Base-by-base conservation (phyloP, 1,139 yeast species). In the Pichia sp. region DNA sequence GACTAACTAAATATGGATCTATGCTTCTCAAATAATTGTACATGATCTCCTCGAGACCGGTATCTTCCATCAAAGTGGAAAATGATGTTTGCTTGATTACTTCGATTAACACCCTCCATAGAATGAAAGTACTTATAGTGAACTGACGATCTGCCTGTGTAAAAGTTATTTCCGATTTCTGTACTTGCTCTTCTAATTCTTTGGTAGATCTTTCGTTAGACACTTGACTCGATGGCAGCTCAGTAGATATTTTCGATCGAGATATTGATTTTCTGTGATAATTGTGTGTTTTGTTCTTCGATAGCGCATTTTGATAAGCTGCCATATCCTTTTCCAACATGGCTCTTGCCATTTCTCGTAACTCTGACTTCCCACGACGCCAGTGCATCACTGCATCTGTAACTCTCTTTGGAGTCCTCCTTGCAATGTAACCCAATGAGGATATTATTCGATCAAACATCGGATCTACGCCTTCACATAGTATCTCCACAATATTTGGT, bases 341-440 rank as follows among this genome's bases (percentile, higher is more conserved):
- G 9, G 79, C 73, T 1, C 87, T 84, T 0, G 96, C 95, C 73
- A 84, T 76, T 3, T 84, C 78, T 0, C 96, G 91, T 3, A 88
- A 85, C 63, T 92, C 97, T 33, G 95, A 84, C 68, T 93, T 85
- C 5, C 95, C 83, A 68, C 92, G 90, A 57, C 99, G 78, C 99
- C 99, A 93, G 67, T 88, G 92, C 98, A 95, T 92, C 57, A 93
- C 97, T 27, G 96, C 89, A 68, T 95, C 99, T 48, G 95, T 92
- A 3, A 95, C 97, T 0, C 97, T 96, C 65, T 91, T 92, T 0
- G 98, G 98, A 63, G 91, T 89, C 41, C 86, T 78, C 56, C 91
- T 78, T 1, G 99, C 96, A 44, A 93, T 88, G 67, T 88, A 90
- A 2, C 99, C 99, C 58, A 93, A 74, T 0, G 97, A 86, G 10